These are phyloP conservation scores for Funneliformis caledonium DNA, from an alignment of 371 early-diverging fungal species.

Conservation along the genomic window DNA sequence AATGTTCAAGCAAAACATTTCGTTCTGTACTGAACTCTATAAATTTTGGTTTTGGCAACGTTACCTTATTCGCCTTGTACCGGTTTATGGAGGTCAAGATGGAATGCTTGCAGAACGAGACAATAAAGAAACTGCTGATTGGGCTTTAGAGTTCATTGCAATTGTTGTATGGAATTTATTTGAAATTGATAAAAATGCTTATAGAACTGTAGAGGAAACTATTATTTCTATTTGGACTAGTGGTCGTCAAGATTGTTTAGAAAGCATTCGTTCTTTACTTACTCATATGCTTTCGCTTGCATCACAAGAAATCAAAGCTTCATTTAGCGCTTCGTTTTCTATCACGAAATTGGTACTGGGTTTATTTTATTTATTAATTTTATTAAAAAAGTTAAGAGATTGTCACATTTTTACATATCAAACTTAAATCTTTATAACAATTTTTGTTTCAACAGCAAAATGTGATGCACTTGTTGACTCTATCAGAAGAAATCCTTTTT, in stretches of 20 bases:
- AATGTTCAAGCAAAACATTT: constrained; percentile 33
- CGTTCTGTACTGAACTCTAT: constrained; percentile 41
- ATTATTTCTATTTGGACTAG: constrained; percentile 42
- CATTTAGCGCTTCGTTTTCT: not conserved
- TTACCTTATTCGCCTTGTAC: constrained; percentile 36
- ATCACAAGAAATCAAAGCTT: not conserved
- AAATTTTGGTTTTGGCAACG: constrained; percentile 46
- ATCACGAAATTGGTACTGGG: constrained; percentile 20
- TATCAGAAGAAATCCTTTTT: constrained; percentile 40
- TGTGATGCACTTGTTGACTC: constrained; percentile 1
- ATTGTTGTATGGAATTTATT: constrained; percentile 46
- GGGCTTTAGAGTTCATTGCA: constrained; percentile 42
- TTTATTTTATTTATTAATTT: not conserved
- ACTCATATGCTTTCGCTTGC: constrained; percentile 29
- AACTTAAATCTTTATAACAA: not conserved
- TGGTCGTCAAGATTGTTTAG: constrained; percentile 37
- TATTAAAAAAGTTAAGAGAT: not conserved
- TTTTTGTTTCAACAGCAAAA: constrained; percentile 33
- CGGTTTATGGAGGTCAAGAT: constrained; percentile 27
- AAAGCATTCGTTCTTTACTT: constrained; percentile 44
- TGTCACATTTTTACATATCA: not conserved
- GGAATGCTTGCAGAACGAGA: not conserved
- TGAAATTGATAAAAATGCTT: constrained; percentile 45
- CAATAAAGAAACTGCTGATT: constrained; percentile 40
- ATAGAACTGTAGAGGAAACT: constrained; percentile 48